A percentile compares a stretch with the other conserved stretches of the same genome.
Conservation (phyloP, 75 land plant species). For the Ceratopteris richardii region DNA sequence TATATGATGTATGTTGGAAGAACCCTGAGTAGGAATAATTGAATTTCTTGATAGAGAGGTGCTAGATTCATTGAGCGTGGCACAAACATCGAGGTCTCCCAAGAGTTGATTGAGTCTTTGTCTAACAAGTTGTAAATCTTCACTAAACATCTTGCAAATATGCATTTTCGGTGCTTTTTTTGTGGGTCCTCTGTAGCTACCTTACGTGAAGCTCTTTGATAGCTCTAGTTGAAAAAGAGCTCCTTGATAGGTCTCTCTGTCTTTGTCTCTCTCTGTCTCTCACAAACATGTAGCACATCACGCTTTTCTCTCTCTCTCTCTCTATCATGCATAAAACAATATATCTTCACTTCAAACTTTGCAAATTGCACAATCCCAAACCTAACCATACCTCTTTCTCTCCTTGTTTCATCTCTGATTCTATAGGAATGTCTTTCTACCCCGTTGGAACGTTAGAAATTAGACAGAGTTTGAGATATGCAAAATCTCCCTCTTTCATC, state of each 20-base stretch:
- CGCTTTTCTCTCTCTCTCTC: too few relatives aligned
- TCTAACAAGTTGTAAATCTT: not conserved
- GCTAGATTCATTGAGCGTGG: conserved; percentile 8
- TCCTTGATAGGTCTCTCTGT: conserved; percentile 22
- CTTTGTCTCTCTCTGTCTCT: too few relatives aligned
- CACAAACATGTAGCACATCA: too few relatives aligned
- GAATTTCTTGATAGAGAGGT: not conserved
- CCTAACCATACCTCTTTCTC: too few relatives aligned
- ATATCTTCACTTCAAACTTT: too few relatives aligned
- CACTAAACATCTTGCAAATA: conserved; percentile 48
- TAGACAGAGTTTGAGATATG: too few relatives aligned
- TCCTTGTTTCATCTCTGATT: too few relatives aligned
- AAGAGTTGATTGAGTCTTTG: not conserved
- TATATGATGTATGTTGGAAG: conserved; percentile 64
- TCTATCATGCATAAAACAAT: too few relatives aligned
- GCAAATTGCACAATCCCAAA: too few relatives aligned
- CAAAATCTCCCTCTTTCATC: too few relatives aligned
- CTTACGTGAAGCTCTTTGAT: conserved; percentile 76
- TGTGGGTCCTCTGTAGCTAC: conserved; percentile 75
- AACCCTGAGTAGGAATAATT: not conserved
- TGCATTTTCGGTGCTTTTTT: conserved; percentile 81
- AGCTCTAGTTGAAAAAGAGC: conserved; percentile 53
- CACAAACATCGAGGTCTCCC: conserved; percentile 45
- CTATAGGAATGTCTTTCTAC: too few relatives aligned
- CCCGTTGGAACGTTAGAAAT: too few relatives aligned